Evolutionary conservation across 106 monocot genomes (phyloP).

Genomic region (Allium cepa): DNA sequence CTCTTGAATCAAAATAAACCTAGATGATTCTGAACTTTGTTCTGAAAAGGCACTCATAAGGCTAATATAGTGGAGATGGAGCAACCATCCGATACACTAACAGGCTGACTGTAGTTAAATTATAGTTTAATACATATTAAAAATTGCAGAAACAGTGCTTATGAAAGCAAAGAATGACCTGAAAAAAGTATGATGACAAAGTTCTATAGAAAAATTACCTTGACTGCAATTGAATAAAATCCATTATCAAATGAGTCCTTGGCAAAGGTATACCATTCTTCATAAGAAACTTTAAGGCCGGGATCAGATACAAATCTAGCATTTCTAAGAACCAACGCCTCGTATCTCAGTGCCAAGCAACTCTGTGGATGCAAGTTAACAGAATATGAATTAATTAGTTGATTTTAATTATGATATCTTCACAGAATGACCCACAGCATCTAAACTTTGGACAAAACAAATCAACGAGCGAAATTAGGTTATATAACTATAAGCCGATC

Average conservation of each 20-base stretch:
- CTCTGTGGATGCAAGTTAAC: conserved; percentile 33
- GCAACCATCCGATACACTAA: background rate
- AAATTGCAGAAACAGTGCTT: background rate
- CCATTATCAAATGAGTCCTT: conserved; percentile 75
- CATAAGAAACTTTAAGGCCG: conserved; percentile 35
- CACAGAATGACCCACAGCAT: too few species aligned
- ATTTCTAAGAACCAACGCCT: conserved; percentile 74
- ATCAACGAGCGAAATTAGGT: too few species aligned
- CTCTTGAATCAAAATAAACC: background rate
- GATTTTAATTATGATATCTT: too few species aligned
- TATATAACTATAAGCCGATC: too few species aligned
- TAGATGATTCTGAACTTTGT: background rate
- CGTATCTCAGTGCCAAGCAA: conserved; percentile 85
- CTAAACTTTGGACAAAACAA: too few species aligned
- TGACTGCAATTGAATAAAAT: conserved; percentile 71
- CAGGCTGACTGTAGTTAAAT: background rate
- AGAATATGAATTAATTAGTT: background rate
- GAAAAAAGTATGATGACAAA: background rate
- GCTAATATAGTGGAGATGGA: background rate
- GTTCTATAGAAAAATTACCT: conserved; percentile 27
- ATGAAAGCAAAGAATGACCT: background rate
- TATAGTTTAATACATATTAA: background rate
- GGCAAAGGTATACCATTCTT: conserved; percentile 87
- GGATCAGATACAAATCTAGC: conserved; percentile 19
- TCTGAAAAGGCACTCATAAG: background rate